Evolutionary conservation across 768 basidiomycete species (phyloP), one percentile per base, ranked within the genome.

Genomic region (Crucibulum laeve): DNA sequence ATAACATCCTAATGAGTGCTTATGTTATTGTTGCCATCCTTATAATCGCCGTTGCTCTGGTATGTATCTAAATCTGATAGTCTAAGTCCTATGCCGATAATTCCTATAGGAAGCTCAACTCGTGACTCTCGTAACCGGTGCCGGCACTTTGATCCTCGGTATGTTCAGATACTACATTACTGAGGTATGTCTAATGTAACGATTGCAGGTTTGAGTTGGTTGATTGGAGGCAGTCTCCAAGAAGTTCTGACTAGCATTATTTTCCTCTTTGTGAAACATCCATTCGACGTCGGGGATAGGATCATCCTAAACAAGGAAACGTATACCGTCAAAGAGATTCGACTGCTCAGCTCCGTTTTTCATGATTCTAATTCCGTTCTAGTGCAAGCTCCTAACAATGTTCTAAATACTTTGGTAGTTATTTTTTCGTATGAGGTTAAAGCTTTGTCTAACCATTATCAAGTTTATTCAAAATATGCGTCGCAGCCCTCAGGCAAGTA

Each of bases 221-320:
- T 92, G 43, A 90, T 94, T 52, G 92, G 91, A 28, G 71, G 73
- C 35, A 87, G 82, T 42, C 71, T 88, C 47, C 79, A 87, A 49
- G 89, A 92, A 61, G 80, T 93, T 35, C 71, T 94, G 43, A 80
- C 80, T 4, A 84, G 84, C 45, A 89, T 92, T 60, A 91, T 94
- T 56, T 94, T 96, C 76, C 71, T 96, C 22, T 93, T 94, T 64
- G 74, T 91, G 61, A 89, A 89, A 55, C 84, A 87, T 56, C 85
- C 84, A 0, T 87, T 83, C 69, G 87, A 90, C 60, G 87, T 90
- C 19, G 85, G 86, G 19, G 89, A 91, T 63, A 67, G 84, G 36
- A 74, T 94, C 39, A 65, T 63, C 40, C 48, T 84, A 36, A 64
- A 68, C 42, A 70, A 69, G 21, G 66, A 73, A 25, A 67, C 57